phyloP scores from a whole-genome alignment of 2,329 filamentous ascomycete genomes.

The Botryotinia calthae region DNA sequence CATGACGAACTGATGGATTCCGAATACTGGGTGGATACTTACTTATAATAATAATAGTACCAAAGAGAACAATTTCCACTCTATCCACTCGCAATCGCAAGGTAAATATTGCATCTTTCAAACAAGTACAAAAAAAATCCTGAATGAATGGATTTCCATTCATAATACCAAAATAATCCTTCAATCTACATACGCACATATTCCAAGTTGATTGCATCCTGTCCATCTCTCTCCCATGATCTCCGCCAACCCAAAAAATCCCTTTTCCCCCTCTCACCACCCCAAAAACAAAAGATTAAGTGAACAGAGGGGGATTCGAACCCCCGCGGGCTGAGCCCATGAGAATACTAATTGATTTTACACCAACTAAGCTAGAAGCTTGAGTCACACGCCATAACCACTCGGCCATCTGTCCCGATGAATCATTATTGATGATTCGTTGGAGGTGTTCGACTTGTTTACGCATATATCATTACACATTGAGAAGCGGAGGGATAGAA shows the following conservation, averaged over 20 bases:
- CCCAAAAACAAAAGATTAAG: neutral
- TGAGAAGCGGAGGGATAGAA: neutral
- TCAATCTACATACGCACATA: neutral
- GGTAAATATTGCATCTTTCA: rapidly evolving
- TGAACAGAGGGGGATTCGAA: slow-evolving; percentile 23
- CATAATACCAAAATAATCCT: neutral
- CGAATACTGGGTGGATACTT: neutral
- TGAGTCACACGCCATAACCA: slow-evolving; percentile 24
- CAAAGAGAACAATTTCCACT: neutral
- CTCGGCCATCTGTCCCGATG: neutral
- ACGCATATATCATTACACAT: rapidly evolving
- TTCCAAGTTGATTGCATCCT: neutral
- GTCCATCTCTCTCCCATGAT: neutral
- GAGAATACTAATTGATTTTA: slow-evolving; percentile 10
- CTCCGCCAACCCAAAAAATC: neutral
- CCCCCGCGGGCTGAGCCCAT: slow-evolving; percentile 19
- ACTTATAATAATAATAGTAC: neutral
- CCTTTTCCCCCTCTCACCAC: neutral
- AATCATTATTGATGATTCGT: neutral
- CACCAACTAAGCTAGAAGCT: slow-evolving; percentile 12
- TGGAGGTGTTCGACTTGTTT: rapidly evolving
- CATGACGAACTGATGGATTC: no score
- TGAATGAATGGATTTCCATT: neutral
- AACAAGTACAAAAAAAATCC: no score
- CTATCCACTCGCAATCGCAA: neutral